Conservation (phyloP, 192 early-diverging fungal species). For the Entomortierella parvispora region DNA sequence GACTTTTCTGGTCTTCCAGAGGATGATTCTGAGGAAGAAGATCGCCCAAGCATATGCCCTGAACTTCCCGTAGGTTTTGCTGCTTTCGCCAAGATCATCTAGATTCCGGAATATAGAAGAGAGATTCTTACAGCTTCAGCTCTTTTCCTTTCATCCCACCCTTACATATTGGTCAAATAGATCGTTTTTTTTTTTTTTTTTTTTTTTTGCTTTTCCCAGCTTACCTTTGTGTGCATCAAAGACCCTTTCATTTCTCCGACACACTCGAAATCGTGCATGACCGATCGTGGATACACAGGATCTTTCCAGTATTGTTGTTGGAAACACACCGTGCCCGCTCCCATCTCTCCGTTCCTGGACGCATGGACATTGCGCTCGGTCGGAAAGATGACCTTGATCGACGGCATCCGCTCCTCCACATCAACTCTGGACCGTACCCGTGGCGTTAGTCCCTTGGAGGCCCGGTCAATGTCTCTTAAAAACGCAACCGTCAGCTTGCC, state of each 20-base stretch:
- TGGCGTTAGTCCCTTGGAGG: constrained; percentile 49
- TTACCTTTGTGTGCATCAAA: constrained; percentile 47
- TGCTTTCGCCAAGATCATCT: too few relatives aligned
- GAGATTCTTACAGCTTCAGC: too few relatives aligned
- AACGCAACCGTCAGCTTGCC: constrained; percentile 50
- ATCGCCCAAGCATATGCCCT: not conserved
- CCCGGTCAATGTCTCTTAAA: constrained; percentile 51
- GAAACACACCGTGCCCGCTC: constrained; percentile 32
- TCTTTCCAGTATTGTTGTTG: constrained; percentile 18
- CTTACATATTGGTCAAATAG: not conserved
- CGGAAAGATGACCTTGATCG: constrained; percentile 56
- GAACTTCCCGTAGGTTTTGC: not conserved
- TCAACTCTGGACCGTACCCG: constrained; percentile 3
- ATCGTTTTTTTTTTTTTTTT: too few relatives aligned
- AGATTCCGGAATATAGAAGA: too few relatives aligned
- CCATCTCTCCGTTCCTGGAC: constrained; percentile 41
- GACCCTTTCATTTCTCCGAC: constrained; percentile 11
- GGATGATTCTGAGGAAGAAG: not conserved
- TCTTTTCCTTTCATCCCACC: too few relatives aligned
- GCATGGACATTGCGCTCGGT: constrained; percentile 46
- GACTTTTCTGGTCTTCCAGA: not conserved
- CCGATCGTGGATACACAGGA: constrained; percentile 11
- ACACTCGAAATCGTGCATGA: constrained; percentile 44
- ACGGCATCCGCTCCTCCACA: constrained; percentile 19
- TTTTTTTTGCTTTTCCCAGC: not conserved